These are phyloP conservation scores for Mrakia blollopis DNA, from an alignment of 768 basidiomycete species.

Conservation along the genomic window DNA sequence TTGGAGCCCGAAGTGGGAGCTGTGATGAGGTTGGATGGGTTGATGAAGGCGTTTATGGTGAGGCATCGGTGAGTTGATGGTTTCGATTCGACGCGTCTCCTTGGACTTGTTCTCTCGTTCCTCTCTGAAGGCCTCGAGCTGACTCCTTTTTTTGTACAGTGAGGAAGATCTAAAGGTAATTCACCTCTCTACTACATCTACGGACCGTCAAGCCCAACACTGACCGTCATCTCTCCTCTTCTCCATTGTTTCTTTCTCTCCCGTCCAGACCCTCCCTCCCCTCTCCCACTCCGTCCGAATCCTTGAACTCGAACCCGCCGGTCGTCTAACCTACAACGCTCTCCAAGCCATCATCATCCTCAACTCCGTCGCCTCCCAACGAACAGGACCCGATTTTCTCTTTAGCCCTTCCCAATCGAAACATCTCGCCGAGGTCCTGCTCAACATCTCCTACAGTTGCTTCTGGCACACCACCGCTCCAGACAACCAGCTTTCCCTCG, in stretches of 20 bases:
- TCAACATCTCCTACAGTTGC: background rate
- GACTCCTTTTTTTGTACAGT: background rate
- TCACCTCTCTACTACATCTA: background rate
- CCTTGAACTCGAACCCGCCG: slow-evolving; percentile 10
- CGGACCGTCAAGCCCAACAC: background rate
- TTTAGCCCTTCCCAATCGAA: background rate
- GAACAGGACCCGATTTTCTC: background rate
- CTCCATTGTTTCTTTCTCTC: background rate
- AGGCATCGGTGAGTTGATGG: slow-evolving; percentile 5
- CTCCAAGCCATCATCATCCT: slow-evolving; percentile 14
- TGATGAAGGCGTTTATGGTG: slow-evolving; percentile 16
- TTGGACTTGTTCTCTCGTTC: background rate
- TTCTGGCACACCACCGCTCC: slow-evolving; percentile 15
- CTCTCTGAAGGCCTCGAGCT: background rate
- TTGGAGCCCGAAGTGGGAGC: background rate
- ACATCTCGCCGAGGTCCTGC: background rate
- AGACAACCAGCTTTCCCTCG: background rate
- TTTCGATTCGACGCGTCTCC: background rate
- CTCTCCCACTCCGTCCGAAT: background rate
- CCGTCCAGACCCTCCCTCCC: background rate
- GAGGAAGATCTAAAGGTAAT: background rate
- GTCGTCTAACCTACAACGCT: background rate
- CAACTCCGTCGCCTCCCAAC: background rate
- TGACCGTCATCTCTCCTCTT: background rate
- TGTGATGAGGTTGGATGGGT: background rate